Percentiles rank a stretch among this genome's conserved stretches.
Conservation (phyloP, 768 basidiomycete genomes). For the Suillus lakei region DNA sequence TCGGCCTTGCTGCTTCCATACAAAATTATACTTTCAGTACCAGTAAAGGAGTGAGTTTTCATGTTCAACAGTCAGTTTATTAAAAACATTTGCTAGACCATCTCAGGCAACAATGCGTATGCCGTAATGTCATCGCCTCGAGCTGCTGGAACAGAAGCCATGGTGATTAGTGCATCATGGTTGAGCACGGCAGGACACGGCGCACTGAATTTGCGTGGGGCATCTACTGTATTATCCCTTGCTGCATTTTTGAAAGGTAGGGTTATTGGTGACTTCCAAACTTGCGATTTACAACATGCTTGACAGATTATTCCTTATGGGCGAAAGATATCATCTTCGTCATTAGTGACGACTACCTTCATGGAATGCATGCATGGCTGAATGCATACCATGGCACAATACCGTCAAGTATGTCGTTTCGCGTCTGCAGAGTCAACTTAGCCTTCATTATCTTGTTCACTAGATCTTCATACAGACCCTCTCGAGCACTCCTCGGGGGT, state of each 20-base stretch:
- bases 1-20: constrained; percentile 72
- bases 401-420: constrained; percentile 62
- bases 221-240: constrained; percentile 85
- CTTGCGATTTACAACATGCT: constrained; percentile 13
- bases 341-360: constrained; percentile 84
- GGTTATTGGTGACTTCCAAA: constrained; percentile 19
- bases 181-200: constrained; percentile 63
- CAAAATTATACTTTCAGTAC: constrained; percentile 70
- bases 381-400: constrained; percentile 75
- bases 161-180: constrained; percentile 93
- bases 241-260: constrained; percentile 83
- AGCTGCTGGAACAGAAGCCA: constrained; percentile 91
- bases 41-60: constrained; percentile 48
- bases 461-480: constrained; percentile 70
- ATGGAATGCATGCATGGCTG: constrained; percentile 94
- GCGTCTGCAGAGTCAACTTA: neutral
- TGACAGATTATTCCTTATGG: constrained; percentile 87
- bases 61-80: neutral
- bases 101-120: constrained; percentile 80
- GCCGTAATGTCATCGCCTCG: constrained; percentile 83
- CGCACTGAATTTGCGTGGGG: constrained; percentile 80
- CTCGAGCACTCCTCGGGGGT: constrained; percentile 78
- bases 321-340: constrained; percentile 93
- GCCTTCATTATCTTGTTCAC: neutral
- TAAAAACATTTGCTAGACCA: constrained; percentile 42